Conservation (phyloP, 192 early-diverging fungal species). For the Entomortierella lignicola region DNA sequence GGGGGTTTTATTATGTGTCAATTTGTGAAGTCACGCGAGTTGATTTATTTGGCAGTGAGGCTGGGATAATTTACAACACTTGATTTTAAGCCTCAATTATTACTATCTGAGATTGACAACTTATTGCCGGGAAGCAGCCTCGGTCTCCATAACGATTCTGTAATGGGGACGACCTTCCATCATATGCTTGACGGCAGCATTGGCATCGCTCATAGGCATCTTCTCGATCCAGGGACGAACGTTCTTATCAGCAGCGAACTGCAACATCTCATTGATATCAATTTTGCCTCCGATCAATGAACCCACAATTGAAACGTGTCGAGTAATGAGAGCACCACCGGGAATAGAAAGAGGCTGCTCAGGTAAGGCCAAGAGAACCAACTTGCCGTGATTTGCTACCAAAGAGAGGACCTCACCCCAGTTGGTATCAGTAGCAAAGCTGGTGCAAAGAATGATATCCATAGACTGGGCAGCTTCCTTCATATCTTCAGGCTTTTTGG, state of each 20-base stretch:
- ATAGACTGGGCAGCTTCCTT: slow-evolving; percentile 28
- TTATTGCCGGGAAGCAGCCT: slow-evolving; percentile 32
- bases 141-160: slow-evolving; percentile 78
- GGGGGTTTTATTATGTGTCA: too few species aligned
- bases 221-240: slow-evolving; percentile 75
- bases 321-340: slow-evolving; percentile 50
- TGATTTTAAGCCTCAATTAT: too few species aligned
- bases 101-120: too few species aligned
- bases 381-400: slow-evolving; percentile 67
- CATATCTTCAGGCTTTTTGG: slow-evolving; percentile 36
- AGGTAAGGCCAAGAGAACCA: slow-evolving; percentile 76
- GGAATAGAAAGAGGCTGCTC: slow-evolving; percentile 63
- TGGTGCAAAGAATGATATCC: slow-evolving; percentile 53
- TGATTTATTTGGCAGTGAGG: too few species aligned
- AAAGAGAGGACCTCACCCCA: slow-evolving; percentile 61
- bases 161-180: slow-evolving; percentile 74
- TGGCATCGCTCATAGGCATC: slow-evolving; percentile 69
- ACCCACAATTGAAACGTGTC: slow-evolving; percentile 66
- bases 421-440: slow-evolving; percentile 49
- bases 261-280: slow-evolving; percentile 73
- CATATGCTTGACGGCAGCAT: slow-evolving; percentile 70
- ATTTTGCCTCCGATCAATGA: slow-evolving; percentile 74
- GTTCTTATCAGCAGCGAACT: slow-evolving; percentile 70
- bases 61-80: too few species aligned
- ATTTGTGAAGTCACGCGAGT: too few species aligned